Evolutionary conservation across 73 alveolate genomes (phyloP).

Genomic region (Paramecium biaurelia): DNA sequence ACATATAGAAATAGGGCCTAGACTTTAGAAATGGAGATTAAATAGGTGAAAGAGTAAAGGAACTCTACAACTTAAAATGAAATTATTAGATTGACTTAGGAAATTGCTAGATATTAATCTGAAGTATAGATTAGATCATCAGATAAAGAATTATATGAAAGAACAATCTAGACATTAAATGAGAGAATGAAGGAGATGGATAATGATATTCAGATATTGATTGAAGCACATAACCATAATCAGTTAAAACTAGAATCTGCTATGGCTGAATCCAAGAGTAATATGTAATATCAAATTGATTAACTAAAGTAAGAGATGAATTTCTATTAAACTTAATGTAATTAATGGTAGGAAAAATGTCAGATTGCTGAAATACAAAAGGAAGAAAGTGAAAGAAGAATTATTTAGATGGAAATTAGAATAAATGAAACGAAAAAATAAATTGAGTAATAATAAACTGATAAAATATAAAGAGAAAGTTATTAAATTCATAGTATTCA

Average conservation of each 20-base stretch:
- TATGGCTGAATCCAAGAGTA: slow-evolving; percentile 30
- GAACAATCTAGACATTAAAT: neutral
- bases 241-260: neutral
- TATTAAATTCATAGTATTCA: neutral
- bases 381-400: slow-evolving; percentile 40
- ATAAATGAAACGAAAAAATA: slow-evolving; percentile 23
- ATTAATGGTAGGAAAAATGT: slow-evolving; percentile 48
- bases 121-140: neutral
- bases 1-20: neutral
- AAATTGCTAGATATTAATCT: slow-evolving; percentile 1
- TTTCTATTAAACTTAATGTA: neutral
- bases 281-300: neutral
- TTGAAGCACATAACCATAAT: neutral
- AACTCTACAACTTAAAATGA: neutral
- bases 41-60: neutral
- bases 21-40: neutral
- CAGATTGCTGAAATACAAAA: neutral
- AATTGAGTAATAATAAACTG: neutral
- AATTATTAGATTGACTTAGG: neutral
- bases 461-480: neutral
- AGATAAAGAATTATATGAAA: slow-evolving; percentile 17
- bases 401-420: slow-evolving; percentile 32
- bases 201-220: slow-evolving; percentile 7
- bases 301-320: neutral
- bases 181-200: slow-evolving; percentile 31